Percentiles rank a stretch among this genome's conserved stretches.
Conservation (phyloP, 805 yeast genomes). For the Jamesozyma rosinii region DNA sequence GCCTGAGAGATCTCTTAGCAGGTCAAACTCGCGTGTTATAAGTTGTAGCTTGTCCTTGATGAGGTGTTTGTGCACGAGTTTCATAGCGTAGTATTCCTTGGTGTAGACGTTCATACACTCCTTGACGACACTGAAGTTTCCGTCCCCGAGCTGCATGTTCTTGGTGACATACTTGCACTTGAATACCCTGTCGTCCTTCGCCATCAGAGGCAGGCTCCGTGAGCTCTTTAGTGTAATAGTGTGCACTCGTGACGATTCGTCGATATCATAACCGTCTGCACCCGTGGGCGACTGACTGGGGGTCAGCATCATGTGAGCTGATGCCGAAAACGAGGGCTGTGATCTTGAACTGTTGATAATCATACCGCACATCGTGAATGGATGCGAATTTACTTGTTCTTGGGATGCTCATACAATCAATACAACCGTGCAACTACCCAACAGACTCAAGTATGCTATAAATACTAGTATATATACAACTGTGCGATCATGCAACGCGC, state of each 20-base stretch:
- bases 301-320: neutral
- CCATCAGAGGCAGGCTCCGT: slow-evolving; percentile 8
- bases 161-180: slow-evolving; percentile 27
- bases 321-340: neutral
- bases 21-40: slow-evolving; percentile 53
- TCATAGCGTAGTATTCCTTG: slow-evolving; percentile 40
- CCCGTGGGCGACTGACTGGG: too few species aligned
- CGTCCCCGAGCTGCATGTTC: slow-evolving; percentile 34
- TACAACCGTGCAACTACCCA: too few species aligned
- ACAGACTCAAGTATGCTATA: too few species aligned
- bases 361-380: neutral
- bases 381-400: too few species aligned
- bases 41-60: slow-evolving; percentile 26
- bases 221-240: neutral
- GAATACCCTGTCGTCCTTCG: slow-evolving; percentile 8
- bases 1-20: slow-evolving; percentile 31
- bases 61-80: slow-evolving; percentile 27
- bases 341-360: neutral
- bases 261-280: too few species aligned
- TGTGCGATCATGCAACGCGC: too few species aligned
- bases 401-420: too few species aligned
- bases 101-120: slow-evolving; percentile 40
- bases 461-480: too few species aligned
- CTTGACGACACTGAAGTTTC: slow-evolving; percentile 42
- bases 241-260: too few species aligned